Percentiles rank a stretch among this genome's conserved stretches.
Evolutionary conservation across 371 early-diverging fungal genomes (phyloP).

Genomic region (Smittium mucronatum): DNA sequence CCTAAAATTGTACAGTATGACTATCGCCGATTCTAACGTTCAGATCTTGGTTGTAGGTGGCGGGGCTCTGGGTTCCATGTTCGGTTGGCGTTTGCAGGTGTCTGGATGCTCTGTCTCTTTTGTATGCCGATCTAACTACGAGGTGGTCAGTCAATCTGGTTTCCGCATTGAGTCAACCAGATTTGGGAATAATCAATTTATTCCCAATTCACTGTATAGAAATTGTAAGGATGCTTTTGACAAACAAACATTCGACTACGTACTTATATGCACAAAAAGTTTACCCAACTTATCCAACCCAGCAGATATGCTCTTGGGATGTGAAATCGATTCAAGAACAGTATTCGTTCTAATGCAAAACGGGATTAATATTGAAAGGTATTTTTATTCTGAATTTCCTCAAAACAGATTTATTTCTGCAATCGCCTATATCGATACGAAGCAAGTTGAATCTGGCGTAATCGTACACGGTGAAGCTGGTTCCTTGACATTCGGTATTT

Average conservation of each 20-base stretch:
- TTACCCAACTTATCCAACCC: conserved; percentile 48
- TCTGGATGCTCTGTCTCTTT: conserved; percentile 43
- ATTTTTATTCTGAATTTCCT: conserved; percentile 45
- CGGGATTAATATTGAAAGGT: conserved; percentile 67
- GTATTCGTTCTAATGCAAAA: conserved; percentile 72
- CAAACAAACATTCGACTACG: conserved; percentile 38
- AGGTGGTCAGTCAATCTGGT: conserved; percentile 43
- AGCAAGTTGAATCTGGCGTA: conserved; percentile 45
- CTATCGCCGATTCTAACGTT: no score
- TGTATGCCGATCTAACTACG: conserved; percentile 74
- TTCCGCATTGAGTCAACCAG: conserved; percentile 48
- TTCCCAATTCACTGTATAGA: conserved; percentile 44
- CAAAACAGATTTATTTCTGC: conserved; percentile 49
- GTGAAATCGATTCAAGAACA: conserved; percentile 40
- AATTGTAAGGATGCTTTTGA: conserved; percentile 38
- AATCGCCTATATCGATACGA: conserved; percentile 59
- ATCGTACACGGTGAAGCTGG: conserved; percentile 37
- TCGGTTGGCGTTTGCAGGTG: conserved; percentile 52
- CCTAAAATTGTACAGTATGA: no score
- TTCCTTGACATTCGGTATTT: conserved; percentile 30
- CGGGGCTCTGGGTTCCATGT: conserved; percentile 70
- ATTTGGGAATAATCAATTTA: conserved; percentile 47
- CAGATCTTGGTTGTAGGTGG: no score
- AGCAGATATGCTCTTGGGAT: conserved; percentile 48
- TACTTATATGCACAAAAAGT: conserved; percentile 63